A percentile compares a stretch with the other conserved stretches of the same genome.
Conservation (phyloP, 371 early-diverging fungal genomes). For the Coemansia sp. region DNA sequence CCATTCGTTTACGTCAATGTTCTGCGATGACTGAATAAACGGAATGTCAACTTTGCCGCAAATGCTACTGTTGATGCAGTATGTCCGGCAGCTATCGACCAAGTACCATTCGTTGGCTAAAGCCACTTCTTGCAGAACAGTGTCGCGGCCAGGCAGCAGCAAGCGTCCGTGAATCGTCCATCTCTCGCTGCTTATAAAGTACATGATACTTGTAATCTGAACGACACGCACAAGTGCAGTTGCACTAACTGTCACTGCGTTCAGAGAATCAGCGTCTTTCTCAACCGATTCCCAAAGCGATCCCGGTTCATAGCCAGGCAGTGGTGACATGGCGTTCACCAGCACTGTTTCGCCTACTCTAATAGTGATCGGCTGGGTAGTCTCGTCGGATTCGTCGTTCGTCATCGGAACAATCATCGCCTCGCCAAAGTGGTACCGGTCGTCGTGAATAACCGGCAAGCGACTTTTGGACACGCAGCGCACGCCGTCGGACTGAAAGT, state of each 20-base stretch:
- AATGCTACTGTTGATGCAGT: constrained; percentile 33
- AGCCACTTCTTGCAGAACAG: constrained; percentile 56
- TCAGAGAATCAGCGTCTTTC: not conserved
- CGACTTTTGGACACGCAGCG: not conserved
- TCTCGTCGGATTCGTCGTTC: not conserved
- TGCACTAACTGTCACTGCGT: not conserved
- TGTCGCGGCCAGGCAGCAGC: constrained; percentile 55
- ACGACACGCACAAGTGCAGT: constrained; percentile 23
- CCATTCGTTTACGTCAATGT: constrained; percentile 43
- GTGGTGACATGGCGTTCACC: constrained; percentile 13
- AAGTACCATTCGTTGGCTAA: constrained; percentile 55
- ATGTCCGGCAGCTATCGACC: constrained; percentile 54
- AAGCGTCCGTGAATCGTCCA: constrained; percentile 52
- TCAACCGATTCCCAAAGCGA: constrained; percentile 25
- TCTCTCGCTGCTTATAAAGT: not conserved
- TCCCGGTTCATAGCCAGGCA: constrained; percentile 12
- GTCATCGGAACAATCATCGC: not conserved
- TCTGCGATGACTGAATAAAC: constrained; percentile 31
- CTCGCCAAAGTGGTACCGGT: constrained; percentile 17
- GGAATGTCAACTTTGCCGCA: constrained; percentile 52
- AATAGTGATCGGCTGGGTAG: constrained; percentile 2
- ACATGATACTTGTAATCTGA: constrained; percentile 22
- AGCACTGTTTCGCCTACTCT: constrained; percentile 30
- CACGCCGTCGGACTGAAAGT: constrained; percentile 10
- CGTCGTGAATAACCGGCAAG: constrained; percentile 7